Conservation (phyloP, 2,329 filamentous ascomycete species). For the Xylaria arbuscula region DNA sequence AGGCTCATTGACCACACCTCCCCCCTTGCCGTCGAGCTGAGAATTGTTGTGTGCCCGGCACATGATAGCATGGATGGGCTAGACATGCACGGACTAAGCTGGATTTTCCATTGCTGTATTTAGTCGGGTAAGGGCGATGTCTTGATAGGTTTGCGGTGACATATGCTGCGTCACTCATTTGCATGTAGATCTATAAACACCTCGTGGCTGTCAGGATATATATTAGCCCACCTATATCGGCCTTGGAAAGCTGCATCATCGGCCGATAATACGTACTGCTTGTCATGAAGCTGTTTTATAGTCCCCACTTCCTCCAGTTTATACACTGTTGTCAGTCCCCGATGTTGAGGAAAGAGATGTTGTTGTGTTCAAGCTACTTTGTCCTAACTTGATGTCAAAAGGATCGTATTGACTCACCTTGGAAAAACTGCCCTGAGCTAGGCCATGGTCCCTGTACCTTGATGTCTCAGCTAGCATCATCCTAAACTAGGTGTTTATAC, state of each 20-base stretch:
- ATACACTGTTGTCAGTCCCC: no score
- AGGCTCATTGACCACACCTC: not conserved
- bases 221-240: constrained; percentile 1
- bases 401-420: not conserved
- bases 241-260: not conserved
- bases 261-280: not conserved
- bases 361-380: not conserved
- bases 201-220: constrained; percentile 9
- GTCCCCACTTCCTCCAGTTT: not conserved
- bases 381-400: no score
- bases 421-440: not conserved
- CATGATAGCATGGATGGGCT: constrained; percentile 4
- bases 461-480: not conserved
- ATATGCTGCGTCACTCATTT: not conserved
- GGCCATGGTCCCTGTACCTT: not conserved
- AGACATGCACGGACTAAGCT: not conserved
- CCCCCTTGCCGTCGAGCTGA: not conserved
- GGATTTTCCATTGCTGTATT: constrained; percentile 1
- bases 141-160: constrained; percentile 10
- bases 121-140: not conserved
- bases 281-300: not conserved
- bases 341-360: not conserved
- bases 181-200: not conserved
- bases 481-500: not conserved
- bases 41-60: not conserved